Conservation (phyloP, 2,329 filamentous ascomycete genomes). For the Zelopaecilomyces penicillatus region DNA sequence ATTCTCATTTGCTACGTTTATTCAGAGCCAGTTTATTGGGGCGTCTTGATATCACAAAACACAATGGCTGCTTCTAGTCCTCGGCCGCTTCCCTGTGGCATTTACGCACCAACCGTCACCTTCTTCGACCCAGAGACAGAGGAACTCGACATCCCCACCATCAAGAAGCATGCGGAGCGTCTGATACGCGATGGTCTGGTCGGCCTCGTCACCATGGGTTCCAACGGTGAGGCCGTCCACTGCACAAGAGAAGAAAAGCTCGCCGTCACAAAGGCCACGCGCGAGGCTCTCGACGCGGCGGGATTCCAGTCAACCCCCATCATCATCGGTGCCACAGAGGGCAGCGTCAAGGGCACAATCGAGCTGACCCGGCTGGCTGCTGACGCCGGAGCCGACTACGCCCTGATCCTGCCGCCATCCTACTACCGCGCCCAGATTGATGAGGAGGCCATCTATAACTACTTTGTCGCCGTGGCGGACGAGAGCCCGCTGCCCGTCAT, state of each 20-base stretch:
- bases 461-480: slow-evolving; percentile 69
- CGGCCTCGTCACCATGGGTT: slow-evolving; percentile 80
- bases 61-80: slow-evolving; percentile 24
- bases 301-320: slow-evolving; percentile 70
- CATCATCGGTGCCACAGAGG: slow-evolving; percentile 73
- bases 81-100: slow-evolving; percentile 64
- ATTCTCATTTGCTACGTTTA: too few species aligned
- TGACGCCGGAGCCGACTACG: slow-evolving; percentile 68
- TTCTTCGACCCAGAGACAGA: slow-evolving; percentile 81
- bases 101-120: slow-evolving; percentile 84
- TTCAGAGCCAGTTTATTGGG: too few species aligned
- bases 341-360: slow-evolving; percentile 73
- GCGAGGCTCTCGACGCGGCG: slow-evolving; percentile 73
- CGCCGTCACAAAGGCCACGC: slow-evolving; percentile 66
- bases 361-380: slow-evolving; percentile 60
- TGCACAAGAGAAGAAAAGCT: slow-evolving; percentile 70
- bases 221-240: slow-evolving; percentile 84
- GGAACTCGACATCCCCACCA: slow-evolving; percentile 70
- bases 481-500: slow-evolving; percentile 67
- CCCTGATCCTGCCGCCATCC: slow-evolving; percentile 68
- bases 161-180: slow-evolving; percentile 73
- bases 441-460: slow-evolving; percentile 63
- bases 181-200: slow-evolving; percentile 70
- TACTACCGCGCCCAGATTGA: slow-evolving; percentile 76
- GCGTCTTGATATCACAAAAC: background rate